Percentiles rank a stretch among this genome's conserved stretches.
Conservation (phyloP, 176 grass and related monocot species). For the Hsuehochloa calcarea region DNA sequence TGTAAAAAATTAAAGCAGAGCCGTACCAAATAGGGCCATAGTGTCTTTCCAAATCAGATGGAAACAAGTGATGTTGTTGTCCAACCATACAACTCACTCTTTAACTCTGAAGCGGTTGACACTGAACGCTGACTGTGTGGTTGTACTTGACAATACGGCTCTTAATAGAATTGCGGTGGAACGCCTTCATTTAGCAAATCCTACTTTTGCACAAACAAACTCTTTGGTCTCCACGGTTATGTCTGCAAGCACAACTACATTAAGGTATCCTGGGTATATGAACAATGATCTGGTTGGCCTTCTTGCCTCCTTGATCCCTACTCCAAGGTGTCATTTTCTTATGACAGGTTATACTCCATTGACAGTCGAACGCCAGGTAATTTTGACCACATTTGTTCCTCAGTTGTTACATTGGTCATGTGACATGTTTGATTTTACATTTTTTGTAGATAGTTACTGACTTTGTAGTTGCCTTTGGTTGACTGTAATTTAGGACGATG, state of each 20-base stretch:
- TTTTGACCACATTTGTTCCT: constrained; percentile 23
- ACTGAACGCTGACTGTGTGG: constrained; percentile 92
- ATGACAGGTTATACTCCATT: constrained; percentile 99
- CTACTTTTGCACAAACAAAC: constrained; percentile 96
- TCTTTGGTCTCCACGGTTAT: constrained; percentile 98
- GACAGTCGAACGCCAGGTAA: constrained; percentile 95
- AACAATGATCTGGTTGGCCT: constrained; percentile 99
- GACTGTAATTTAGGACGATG: constrained; percentile 23
- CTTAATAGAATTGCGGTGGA: constrained; percentile 98
- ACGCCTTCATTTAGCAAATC: constrained; percentile 87
- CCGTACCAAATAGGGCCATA: no score
- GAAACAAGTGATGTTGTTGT: constrained; percentile 99
- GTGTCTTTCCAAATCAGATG: constrained; percentile 98
- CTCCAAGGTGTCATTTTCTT: constrained; percentile 97
- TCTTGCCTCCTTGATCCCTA: constrained; percentile 91
- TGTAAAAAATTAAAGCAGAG: no score
- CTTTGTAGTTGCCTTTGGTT: constrained; percentile 4
- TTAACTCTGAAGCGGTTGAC: constrained; percentile 89
- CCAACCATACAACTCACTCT: constrained; percentile 94
- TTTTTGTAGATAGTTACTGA: neutral
- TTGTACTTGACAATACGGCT: constrained; percentile 98
- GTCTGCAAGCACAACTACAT: constrained; percentile 98
- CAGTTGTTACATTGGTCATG: constrained; percentile 11
- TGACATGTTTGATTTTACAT: neutral
- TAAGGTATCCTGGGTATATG: constrained; percentile 99